These are phyloP conservation scores for Alternaria novae-zelandiae DNA, from an alignment of 2,329 filamentous ascomycete genomes.

Conservation along the genomic window DNA sequence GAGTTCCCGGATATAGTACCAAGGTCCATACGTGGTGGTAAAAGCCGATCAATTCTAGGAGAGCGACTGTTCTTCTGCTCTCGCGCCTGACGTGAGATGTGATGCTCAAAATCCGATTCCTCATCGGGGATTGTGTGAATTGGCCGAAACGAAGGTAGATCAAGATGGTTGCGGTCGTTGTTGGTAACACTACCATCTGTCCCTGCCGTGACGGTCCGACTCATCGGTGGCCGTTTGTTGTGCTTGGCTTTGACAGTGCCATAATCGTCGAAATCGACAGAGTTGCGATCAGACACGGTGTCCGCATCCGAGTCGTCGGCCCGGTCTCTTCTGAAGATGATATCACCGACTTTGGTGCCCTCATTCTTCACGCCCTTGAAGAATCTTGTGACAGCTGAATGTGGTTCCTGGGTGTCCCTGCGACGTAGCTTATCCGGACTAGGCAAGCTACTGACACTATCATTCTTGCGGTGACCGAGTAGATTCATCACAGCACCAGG, in stretches of 20 bases:
- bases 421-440: conserved; percentile 36
- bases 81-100: conserved; percentile 52
- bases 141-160: conserved; percentile 46
- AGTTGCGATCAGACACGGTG: conserved; percentile 55
- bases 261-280: conserved; percentile 41
- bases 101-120: conserved; percentile 39
- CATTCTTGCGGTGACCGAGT: conserved; percentile 44
- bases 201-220: conserved; percentile 34
- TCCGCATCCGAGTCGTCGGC: conserved; percentile 54
- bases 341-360: conserved; percentile 66
- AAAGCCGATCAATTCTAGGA: conserved; percentile 53
- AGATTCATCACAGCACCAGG: conserved; percentile 43
- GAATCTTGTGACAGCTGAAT: conserved; percentile 71
- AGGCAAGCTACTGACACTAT: conserved; percentile 46
- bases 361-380: conserved; percentile 78
- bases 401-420: conserved; percentile 52
- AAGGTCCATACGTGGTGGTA: conserved; percentile 59
- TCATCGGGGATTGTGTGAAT: conserved; percentile 30
- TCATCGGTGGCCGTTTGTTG: conserved; percentile 36
- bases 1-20: conserved; percentile 33
- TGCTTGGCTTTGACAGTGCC: conserved; percentile 15
- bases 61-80: conserved; percentile 48
- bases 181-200: conserved; percentile 30
- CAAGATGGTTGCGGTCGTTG: conserved; percentile 38
- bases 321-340: conserved; percentile 65